These are phyloP conservation scores for Yarrowia sp. DNA, from an alignment of 805 yeast genomes.

Conservation along the genomic window DNA sequence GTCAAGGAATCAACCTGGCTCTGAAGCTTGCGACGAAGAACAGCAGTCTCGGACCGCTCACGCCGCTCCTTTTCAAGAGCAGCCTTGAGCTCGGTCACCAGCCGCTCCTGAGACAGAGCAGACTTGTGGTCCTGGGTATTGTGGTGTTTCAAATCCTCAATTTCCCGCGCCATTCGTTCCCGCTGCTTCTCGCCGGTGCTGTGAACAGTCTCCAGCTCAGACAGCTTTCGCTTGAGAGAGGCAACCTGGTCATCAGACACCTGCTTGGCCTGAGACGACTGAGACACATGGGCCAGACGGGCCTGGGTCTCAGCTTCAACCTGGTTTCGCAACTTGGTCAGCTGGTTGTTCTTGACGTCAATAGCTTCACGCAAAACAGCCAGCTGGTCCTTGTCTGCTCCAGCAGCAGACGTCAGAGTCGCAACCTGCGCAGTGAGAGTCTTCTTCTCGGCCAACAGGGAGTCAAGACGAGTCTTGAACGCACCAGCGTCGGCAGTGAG, in stretches of 20 bases:
- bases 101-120: slow-evolving; percentile 30
- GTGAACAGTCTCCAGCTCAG: slow-evolving; percentile 28
- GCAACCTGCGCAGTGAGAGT: slow-evolving; percentile 29
- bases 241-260: slow-evolving; percentile 41
- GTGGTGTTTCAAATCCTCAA: slow-evolving; percentile 36
- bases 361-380: slow-evolving; percentile 30
- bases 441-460: slow-evolving; percentile 28
- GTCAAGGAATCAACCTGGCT: slow-evolving; percentile 29
- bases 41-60: slow-evolving; percentile 32
- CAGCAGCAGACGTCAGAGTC: slow-evolving; percentile 24
- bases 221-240: slow-evolving; percentile 30
- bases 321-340: slow-evolving; percentile 30
- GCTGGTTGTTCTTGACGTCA: slow-evolving; percentile 28
- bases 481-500: slow-evolving; percentile 26
- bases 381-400: slow-evolving; percentile 26
- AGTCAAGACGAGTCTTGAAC: slow-evolving; percentile 26
- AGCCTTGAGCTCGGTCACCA: slow-evolving; percentile 28
- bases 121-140: slow-evolving; percentile 31
- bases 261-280: slow-evolving; percentile 45
- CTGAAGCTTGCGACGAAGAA: slow-evolving; percentile 30
- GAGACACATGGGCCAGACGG: neutral
- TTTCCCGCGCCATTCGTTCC: slow-evolving; percentile 32
- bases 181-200: slow-evolving; percentile 28
- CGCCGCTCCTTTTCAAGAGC: slow-evolving; percentile 29
- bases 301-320: slow-evolving; percentile 27